A percentile compares a stretch with the other conserved stretches of the same genome.
Evolutionary conservation across 495 filamentous ascomycete genomes (phyloP).

Genomic region (Podospora anserina): DNA sequence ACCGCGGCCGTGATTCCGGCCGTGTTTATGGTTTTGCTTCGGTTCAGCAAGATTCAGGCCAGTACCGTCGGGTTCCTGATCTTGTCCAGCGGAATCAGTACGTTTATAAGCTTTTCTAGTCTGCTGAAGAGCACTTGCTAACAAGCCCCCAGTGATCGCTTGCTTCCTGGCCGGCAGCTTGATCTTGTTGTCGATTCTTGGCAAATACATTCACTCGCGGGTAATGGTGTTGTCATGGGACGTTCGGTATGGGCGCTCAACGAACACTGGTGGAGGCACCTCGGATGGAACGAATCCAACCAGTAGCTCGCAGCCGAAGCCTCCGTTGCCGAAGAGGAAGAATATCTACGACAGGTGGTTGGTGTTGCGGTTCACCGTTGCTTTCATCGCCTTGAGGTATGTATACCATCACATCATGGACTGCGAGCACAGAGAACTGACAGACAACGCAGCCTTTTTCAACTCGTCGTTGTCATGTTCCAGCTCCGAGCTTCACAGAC

Average conservation of each 20-base stretch:
- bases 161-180: conserved; percentile 41
- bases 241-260: conserved; percentile 31
- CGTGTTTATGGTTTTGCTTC: conserved; percentile 38
- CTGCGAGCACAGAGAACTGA: not conserved
- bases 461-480: conserved; percentile 42
- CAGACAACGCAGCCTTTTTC: conserved; percentile 30
- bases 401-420: not conserved
- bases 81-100: conserved; percentile 43
- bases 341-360: conserved; percentile 50
- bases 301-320: not conserved
- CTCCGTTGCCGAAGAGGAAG: not conserved
- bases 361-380: conserved; percentile 45
- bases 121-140: not conserved
- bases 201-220: conserved; percentile 46
- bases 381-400: conserved; percentile 38
- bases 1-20: conserved; percentile 37
- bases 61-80: conserved; percentile 37
- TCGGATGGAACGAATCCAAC: not conserved
- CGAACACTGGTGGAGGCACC: conserved; percentile 19
- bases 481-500: conserved; percentile 38
- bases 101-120: conserved; percentile 9
- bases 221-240: conserved; percentile 39
- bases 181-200: conserved; percentile 41
- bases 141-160: conserved; percentile 35
- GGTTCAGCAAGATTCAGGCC: conserved; percentile 26